Percentiles rank a stretch among this genome's conserved stretches.
These are phyloP conservation scores for Actinidia polygama DNA, from an alignment of 179 eudicot genomes.

Conservation along the genomic window DNA sequence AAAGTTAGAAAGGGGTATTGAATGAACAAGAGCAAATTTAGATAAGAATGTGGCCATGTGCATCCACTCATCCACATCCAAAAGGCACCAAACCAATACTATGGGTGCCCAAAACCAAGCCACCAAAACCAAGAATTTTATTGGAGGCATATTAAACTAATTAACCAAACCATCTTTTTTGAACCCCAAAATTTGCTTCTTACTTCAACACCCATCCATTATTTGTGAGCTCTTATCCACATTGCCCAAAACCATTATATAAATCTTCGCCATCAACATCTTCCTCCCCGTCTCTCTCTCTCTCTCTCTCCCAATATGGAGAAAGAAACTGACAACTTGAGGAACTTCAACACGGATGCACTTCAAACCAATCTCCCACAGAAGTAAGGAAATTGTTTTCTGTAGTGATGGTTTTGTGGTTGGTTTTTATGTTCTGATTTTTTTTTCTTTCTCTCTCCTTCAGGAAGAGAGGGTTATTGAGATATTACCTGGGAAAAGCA, in stretches of 20 bases:
- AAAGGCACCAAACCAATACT: not conserved
- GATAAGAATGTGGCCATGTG: not conserved
- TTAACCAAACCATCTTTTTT: too few species aligned
- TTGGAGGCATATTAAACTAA: too few species aligned
- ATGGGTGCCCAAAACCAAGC: too few species aligned
- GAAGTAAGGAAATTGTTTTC: conserved; percentile 34
- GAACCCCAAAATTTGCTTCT: too few species aligned
- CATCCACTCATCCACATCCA: not conserved
- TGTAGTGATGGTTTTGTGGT: too few species aligned
- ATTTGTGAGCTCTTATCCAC: conserved; percentile 1
- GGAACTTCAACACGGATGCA: conserved; percentile 45
- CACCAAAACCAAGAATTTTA: too few species aligned
- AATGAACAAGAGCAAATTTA: not conserved
- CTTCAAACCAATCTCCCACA: conserved; percentile 43
- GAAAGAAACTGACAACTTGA: conserved; percentile 28
- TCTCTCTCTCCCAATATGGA: conserved; percentile 30
- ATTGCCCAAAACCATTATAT: not conserved
- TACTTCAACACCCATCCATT: not conserved
- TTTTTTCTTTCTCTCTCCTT: not conserved
- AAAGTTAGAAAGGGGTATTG: not conserved
- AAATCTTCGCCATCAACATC: too few species aligned
- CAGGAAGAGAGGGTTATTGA: conserved; percentile 55
- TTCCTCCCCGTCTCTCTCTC: not conserved
- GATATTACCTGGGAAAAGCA: conserved; percentile 58
- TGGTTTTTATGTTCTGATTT: not conserved